Base-by-base conservation (phyloP, 768 basidiomycete genomes). In the Termitomyces sp. region DNA sequence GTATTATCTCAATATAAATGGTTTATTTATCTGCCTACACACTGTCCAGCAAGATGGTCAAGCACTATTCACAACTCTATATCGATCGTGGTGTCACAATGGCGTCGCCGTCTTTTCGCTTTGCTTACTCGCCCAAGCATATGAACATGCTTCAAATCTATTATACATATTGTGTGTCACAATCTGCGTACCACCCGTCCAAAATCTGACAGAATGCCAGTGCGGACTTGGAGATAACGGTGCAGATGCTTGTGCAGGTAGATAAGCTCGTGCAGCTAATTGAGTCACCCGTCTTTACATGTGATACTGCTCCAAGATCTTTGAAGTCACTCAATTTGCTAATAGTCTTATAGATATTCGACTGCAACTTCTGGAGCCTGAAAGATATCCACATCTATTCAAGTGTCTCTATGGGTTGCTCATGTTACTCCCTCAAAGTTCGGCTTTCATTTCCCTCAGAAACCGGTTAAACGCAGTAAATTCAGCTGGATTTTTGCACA, bases 81-180 rank as follows among this genome's bases (percentile, higher is more conserved):
- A 99, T 66, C 82, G 93, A 20, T 98, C 94, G 20, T 99, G 97
- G 97, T 98, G 94, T 69, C 97, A 99, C 65, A 98, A 98, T 67
- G 91, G 96, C 1, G 95, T 98, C 44, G 89, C 97, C 0, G 94
- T 94, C 1, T 97, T 99, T 68, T 94, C 97, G 1, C 80, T 99
- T 6, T 99, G 97, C 70, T 79, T 99, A 30, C 79, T 99, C 26
- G 97, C 97, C 6, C 97, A 99, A 70, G 96, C 97, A 3, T 99
- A 99, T 64, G 97, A 99, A 70, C 97, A 99, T 71, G 97, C 96
- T 1, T 96, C 94, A 22, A 98, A 95, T 70, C 80, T 99, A 4
- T 78, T 99, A 18, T 88, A 92, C 60, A 98, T 97, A 59, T 98
- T 99, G 96, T 94, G 68, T 60, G 71, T 67, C 22, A 18, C 8